Evolutionary conservation across 495 filamentous ascomycete species (phyloP).

Genomic region (Penicillium samsonianum): DNA sequence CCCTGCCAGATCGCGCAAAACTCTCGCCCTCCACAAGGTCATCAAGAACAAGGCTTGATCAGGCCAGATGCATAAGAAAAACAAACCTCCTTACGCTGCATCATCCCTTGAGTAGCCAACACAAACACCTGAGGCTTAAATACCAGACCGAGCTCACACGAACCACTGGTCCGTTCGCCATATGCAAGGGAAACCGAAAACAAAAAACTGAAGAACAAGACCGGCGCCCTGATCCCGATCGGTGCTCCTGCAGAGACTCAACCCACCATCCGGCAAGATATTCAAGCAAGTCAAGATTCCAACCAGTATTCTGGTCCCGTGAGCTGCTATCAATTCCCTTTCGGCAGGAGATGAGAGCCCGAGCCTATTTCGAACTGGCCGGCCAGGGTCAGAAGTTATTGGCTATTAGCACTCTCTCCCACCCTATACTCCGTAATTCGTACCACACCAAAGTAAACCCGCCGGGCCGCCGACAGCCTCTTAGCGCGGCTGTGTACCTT

Average conservation of each 20-base stretch:
- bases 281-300: background rate
- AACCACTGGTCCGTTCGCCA: slow-evolving; percentile 30
- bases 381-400: background rate
- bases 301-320: background rate
- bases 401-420: background rate
- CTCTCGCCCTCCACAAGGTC: background rate
- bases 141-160: slow-evolving; percentile 7
- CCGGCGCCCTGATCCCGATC: background rate
- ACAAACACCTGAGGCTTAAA: background rate
- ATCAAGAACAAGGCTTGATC: background rate
- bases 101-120: slow-evolving; percentile 13
- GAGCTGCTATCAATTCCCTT: background rate
- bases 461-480: slow-evolving; percentile 1
- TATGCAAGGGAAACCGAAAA: slow-evolving; percentile 21
- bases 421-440: background rate
- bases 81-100: slow-evolving; percentile 19
- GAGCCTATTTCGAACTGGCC: background rate
- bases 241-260: slow-evolving; percentile 8
- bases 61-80: slow-evolving; percentile 8
- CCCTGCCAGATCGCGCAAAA: background rate
- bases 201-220: background rate
- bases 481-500: slow-evolving; percentile 5
- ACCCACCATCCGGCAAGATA: background rate
- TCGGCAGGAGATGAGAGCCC: background rate
- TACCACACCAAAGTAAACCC: background rate